A percentile compares a stretch with the other conserved stretches of the same genome.
phyloP scores from a whole-genome alignment of 495 filamentous ascomycete genomes.

The Penicillium canescens region DNA sequence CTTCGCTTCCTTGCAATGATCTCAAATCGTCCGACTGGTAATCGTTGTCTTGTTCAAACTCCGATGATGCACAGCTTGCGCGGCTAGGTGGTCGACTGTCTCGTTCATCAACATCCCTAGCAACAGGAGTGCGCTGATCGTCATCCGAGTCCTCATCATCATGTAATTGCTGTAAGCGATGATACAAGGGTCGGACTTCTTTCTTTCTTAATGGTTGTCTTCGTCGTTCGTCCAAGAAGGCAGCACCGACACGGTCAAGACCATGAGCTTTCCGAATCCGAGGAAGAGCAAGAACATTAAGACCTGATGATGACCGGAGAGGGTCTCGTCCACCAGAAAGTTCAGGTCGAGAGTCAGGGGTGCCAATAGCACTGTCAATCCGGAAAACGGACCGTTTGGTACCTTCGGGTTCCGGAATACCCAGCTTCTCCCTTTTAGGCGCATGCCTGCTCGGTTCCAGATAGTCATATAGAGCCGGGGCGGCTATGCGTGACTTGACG shows the following conservation, averaged over 20 bases:
- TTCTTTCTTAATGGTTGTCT: constrained; percentile 55
- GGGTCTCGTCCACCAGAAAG: constrained; percentile 30
- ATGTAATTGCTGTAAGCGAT: constrained; percentile 56
- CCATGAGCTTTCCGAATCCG: constrained; percentile 69
- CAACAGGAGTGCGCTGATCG: constrained; percentile 56
- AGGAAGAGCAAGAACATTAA: constrained; percentile 66
- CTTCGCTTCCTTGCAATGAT: constrained; percentile 10
- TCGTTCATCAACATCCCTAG: constrained; percentile 75
- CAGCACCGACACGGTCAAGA: constrained; percentile 60
- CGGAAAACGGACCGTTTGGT: constrained; percentile 48
- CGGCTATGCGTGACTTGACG: constrained; percentile 79
- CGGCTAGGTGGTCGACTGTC: constrained; percentile 81
- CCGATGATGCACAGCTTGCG: constrained; percentile 67
- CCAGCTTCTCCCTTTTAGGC: constrained; percentile 71
- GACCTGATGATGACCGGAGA: constrained; percentile 34
- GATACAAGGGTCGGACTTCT: constrained; percentile 57
- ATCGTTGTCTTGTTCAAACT: constrained; percentile 62
- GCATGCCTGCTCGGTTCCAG: constrained; percentile 80
- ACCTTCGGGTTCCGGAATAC: constrained; percentile 69
- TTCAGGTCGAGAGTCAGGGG: constrained; percentile 63
- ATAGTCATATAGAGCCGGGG: constrained; percentile 76
- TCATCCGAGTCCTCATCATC: constrained; percentile 65
- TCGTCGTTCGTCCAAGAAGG: constrained; percentile 76
- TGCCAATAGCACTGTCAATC: constrained; percentile 58
- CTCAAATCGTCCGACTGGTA: constrained; percentile 34